A percentile compares a stretch with the other conserved stretches of the same genome.
Evolutionary conservation across 805 yeast genomes (phyloP).

Genomic region (Kodamaea neixiangensis): DNA sequence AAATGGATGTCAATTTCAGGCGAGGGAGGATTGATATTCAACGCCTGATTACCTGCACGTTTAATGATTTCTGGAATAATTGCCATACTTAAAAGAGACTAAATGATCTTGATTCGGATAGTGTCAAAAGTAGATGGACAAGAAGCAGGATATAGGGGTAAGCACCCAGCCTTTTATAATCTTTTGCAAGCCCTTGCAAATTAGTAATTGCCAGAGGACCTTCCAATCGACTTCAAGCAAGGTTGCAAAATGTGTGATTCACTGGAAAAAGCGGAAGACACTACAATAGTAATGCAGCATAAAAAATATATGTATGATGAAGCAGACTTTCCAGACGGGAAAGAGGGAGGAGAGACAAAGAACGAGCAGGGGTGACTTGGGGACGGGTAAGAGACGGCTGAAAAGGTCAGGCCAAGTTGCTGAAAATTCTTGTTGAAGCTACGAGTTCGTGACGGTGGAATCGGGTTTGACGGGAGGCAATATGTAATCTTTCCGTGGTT

Average conservation of each 20-base stretch:
- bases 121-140: neutral
- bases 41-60: constrained; percentile 35
- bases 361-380: neutral
- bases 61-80: constrained; percentile 9
- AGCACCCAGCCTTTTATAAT: neutral
- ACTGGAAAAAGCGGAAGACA: constrained; percentile 4
- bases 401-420: neutral
- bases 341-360: neutral
- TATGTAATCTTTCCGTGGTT: neutral
- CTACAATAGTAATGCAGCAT: constrained; percentile 1
- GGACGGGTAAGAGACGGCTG: neutral
- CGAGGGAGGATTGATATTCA: constrained; percentile 42
- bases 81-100: neutral
- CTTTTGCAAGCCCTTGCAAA: neutral
- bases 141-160: constrained; percentile 3
- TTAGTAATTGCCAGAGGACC: neutral
- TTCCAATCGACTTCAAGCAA: neutral
- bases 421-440: neutral
- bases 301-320: neutral
- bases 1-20: constrained; percentile 49
- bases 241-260: constrained; percentile 5
- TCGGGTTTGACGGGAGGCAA: neutral
- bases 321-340: neutral
- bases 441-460: neutral
- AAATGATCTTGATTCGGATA: neutral